Base-by-base conservation (phyloP, 208 protist species). In the Lotmaria passim region DNA sequence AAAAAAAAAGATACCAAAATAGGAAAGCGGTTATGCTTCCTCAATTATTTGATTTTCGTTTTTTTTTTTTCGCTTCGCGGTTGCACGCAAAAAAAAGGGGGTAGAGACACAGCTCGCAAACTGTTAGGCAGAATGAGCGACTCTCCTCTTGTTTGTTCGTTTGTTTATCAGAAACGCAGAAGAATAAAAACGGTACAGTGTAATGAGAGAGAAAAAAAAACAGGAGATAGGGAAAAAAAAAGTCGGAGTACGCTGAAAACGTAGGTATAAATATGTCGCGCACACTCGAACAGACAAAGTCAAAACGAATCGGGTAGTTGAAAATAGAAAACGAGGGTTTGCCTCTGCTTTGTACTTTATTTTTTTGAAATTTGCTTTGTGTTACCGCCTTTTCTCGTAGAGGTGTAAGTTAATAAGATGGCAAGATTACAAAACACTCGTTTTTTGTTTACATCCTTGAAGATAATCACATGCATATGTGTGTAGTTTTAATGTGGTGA, bases 201-300 rank as follows among this genome's bases (percentile, higher is more conserved):
- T 48, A 71, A 61, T 21, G 38, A 52, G 7, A 61, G 15, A 64
- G 36, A 34, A 59, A 39, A 52, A 60, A 41, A 53, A 47, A 62
- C n/a, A n/a, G n/a, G n/a, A n/a, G n/a, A n/a, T n/a, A n/a, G n/a
- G 17, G 24, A 51, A 53, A 64, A 7, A 66, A 23, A 26, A 43
- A 0, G n/a, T 44, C 3, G 53, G 24, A 34, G 44, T 4, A 30
- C 53, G 34, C 53, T 46, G 17, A 44, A 46, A 59, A n/a, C 6
- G 28, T 51, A 17, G 31, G 34, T 72, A 46, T 61, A 48, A 61
- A 31, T 33, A 39, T 31, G 34, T 33, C n/a, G 33, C 30, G 51
- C 47, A 26, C 38, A 50, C 41, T 36, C 38, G 6, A 72, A 24
- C 11, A 60, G 51, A 51, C 12, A 17, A 36, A 1, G 26, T 31